Conservation (phyloP, 1,284 basidiomycete species). For the Cutaneotrichosporon cyanovorans region DNA sequence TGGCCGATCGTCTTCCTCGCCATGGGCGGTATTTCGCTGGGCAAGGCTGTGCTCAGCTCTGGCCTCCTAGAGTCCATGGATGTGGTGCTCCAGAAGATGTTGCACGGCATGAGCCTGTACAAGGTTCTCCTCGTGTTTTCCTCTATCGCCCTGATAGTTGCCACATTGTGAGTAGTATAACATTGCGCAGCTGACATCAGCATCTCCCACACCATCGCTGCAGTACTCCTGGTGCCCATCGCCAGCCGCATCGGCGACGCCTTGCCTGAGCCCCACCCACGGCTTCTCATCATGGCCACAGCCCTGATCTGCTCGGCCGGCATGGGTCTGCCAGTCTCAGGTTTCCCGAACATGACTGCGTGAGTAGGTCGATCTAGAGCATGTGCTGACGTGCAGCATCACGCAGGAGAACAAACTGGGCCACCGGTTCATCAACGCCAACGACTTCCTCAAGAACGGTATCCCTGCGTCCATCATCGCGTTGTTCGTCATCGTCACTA, state of each 20-base stretch:
- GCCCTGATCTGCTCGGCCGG: constrained; percentile 88
- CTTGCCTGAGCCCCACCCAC: constrained; percentile 60
- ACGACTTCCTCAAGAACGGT: constrained; percentile 89
- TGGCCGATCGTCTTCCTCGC: constrained; percentile 90
- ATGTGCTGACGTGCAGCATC: constrained; percentile 52
- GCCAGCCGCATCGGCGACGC: constrained; percentile 80
- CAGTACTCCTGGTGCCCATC: constrained; percentile 90
- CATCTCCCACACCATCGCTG: constrained; percentile 94
- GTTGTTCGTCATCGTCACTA: constrained; percentile 68
- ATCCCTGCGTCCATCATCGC: constrained; percentile 84
- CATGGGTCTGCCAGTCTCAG: constrained; percentile 97
- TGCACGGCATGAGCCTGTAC: constrained; percentile 68
- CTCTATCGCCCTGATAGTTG: constrained; percentile 71
- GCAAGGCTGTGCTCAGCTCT: constrained; percentile 85
- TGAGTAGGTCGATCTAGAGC: constrained; percentile 50
- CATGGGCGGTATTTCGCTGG: constrained; percentile 98
- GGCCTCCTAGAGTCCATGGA: constrained; percentile 78
- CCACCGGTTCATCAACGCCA: constrained; percentile 70
- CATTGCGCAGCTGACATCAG: constrained; percentile 8
- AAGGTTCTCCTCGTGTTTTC: constrained; percentile 78
- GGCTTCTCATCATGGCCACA: constrained; percentile 81
- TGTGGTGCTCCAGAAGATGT: constrained; percentile 57
- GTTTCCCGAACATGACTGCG: constrained; percentile 96
- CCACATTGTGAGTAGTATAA: constrained; percentile 41
- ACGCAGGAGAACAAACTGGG: constrained; percentile 94